These are phyloP conservation scores for Puccinia novopanici DNA, from an alignment of 1,284 basidiomycete genomes.

Conservation along the genomic window DNA sequence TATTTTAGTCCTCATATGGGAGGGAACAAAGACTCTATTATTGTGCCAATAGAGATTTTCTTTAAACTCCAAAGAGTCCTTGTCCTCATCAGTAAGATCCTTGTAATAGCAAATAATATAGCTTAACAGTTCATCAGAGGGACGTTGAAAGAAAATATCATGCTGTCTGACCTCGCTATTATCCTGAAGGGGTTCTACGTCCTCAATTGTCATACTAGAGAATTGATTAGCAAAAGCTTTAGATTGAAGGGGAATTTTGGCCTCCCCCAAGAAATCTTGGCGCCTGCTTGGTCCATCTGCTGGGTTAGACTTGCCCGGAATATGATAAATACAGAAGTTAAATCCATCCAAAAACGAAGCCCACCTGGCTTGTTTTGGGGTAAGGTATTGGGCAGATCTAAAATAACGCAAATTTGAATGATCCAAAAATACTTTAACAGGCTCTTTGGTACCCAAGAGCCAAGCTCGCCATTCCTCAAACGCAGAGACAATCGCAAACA, in stretches of 20 bases:
- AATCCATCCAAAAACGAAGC: constrained; percentile 6
- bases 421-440: constrained; percentile 33
- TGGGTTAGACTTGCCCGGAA: too few species aligned
- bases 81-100: background rate
- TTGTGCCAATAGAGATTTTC: background rate
- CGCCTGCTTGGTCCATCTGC: background rate
- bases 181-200: background rate
- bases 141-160: background rate
- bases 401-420: constrained; percentile 35
- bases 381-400: background rate
- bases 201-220: too few species aligned
- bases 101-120: background rate
- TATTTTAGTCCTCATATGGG: background rate
- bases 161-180: too few species aligned
- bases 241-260: background rate
- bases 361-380: constrained; percentile 29
- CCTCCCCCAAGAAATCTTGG: background rate
- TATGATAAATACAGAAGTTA: constrained; percentile 12
- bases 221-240: background rate
- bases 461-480: constrained; percentile 36
- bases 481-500: background rate
- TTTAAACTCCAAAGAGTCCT: background rate
- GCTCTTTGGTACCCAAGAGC: constrained; percentile 1
- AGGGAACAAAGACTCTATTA: background rate
- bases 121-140: background rate